phyloP scores from a whole-genome alignment of 2,329 filamentous ascomycete species.

The Aureobasidium subglaciale region DNA sequence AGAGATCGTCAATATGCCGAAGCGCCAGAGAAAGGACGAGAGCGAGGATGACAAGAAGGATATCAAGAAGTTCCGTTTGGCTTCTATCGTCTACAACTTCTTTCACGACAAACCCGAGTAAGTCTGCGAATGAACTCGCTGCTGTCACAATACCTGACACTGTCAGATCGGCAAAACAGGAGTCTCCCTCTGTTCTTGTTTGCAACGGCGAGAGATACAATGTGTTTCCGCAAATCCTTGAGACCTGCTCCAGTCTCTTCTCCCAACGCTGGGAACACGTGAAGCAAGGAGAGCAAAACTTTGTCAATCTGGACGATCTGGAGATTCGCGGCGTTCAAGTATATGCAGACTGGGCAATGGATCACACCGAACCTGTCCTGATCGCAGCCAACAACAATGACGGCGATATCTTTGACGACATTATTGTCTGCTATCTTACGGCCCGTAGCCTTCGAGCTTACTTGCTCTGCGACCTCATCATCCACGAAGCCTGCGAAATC shows the following conservation, averaged over 20 bases:
- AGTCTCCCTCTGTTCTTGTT: not conserved
- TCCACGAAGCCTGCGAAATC: not conserved
- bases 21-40: not conserved
- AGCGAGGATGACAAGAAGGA: not conserved
- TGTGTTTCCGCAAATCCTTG: not conserved
- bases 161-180: not conserved
- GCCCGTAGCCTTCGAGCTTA: not conserved
- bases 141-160: not conserved
- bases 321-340: not conserved
- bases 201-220: not conserved
- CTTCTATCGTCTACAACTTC: not conserved
- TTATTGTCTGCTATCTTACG: not conserved
- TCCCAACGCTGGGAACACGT: not conserved
- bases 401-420: not conserved
- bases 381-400: not conserved
- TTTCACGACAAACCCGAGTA: constrained; percentile 6
- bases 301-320: not conserved
- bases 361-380: not conserved
- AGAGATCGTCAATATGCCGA: not conserved
- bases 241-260: not conserved
- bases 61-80: not conserved
- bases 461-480: not conserved
- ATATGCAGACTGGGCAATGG: not conserved
- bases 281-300: not conserved
- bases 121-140: not conserved